Base-by-base conservation (phyloP, 176 grass and related monocot species). In the Musa beccarii region DNA sequence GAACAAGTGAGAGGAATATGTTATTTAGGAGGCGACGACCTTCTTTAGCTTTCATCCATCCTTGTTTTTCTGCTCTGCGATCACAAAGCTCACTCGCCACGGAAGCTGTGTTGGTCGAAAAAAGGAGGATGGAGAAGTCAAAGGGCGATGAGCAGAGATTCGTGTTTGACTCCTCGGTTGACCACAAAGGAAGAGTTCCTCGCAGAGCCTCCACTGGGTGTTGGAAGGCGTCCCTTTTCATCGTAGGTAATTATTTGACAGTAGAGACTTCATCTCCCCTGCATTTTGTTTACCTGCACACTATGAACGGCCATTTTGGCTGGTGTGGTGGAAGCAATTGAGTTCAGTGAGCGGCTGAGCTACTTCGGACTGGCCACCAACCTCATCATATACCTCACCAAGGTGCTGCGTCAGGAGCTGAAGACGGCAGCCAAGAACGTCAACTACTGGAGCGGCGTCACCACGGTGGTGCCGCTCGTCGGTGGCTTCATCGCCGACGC, bases 321-420 rank as follows among this genome's bases (percentile, higher is more conserved):
- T 34, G 29, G 57, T 19, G 19, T 22, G 49, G 22, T 16, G 52
- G 72, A 68, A 97, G 94, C 72, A n/a, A 98, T 98, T 1, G 94
- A 98, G 75, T 93, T 98, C 59, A 84, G 90, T n/a, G 90, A 98
- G 88, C 81, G 94, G 84, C 28, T 98, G 53, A 93, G 90, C 84
- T 98, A 98, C 73, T 92, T 89, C 34, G 94, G 94, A 14, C 77
- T 98, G 5, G 81, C 86, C 0, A 91, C 88, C 8, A 93, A 87
- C 86, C 66, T 98, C 23, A 92, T 96, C 79, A 86, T 93, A 1
- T 96, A 96, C 81, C 74, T 90, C 53, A 93, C 79, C 23, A 83
- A 76, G 71, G 89, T 88, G 73, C 76, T 96, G 10, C 87, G 87
- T 1, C 78, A 96, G 82, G 89, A 96, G 12, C 69, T 89, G 56